Evolutionary conservation across 148 eudicot genomes (phyloP).

Genomic region (Cornus kousa): DNA sequence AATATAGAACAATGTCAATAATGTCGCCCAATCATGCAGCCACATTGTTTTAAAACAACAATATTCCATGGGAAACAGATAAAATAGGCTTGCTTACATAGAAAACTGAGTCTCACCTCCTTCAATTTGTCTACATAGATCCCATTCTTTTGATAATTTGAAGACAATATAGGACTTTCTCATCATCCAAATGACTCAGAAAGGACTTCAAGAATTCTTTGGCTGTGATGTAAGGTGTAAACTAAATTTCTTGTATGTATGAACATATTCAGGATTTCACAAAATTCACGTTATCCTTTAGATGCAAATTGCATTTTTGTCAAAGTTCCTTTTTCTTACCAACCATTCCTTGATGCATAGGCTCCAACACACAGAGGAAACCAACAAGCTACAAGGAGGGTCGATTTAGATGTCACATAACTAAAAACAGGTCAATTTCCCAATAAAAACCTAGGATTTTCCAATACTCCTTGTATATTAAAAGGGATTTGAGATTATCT

Average conservation of each 20-base stretch:
- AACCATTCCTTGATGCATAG: no score
- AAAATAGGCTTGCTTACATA: background rate
- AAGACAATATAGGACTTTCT: background rate
- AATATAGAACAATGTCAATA: background rate
- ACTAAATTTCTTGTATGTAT: background rate
- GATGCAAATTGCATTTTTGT: background rate
- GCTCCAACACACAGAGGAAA: no score
- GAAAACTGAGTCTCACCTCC: background rate
- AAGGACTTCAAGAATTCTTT: background rate
- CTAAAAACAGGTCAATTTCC: no score
- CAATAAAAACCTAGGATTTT: no score
- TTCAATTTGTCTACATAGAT: background rate
- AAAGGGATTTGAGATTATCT: no score
- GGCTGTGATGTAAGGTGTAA: background rate
- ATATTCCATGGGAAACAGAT: background rate
- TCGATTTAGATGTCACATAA: no score
- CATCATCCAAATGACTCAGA: background rate
- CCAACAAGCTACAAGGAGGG: no score
- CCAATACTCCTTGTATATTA: no score
- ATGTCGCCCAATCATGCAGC: background rate
- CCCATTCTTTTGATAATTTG: background rate
- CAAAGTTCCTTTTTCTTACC: background rate
- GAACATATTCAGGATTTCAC: background rate
- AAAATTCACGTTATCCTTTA: background rate
- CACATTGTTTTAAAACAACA: background rate